Evolutionary conservation across 148 eudicot genomes (phyloP).

Genomic region (Euryodendron excelsum): DNA sequence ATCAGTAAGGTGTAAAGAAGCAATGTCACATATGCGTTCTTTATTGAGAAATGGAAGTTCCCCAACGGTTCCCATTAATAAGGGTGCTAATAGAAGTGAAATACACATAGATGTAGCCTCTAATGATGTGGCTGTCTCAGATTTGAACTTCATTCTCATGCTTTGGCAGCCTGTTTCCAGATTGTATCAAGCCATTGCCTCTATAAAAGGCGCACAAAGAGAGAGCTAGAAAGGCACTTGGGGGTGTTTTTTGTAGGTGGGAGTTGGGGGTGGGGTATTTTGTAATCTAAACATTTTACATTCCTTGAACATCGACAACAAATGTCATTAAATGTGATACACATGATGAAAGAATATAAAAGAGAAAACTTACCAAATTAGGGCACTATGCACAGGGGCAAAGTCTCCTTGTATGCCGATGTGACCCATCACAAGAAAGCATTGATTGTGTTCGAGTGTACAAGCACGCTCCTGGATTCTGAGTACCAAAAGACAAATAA

Average conservation of each 20-base stretch:
- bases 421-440: slow-evolving; percentile 81
- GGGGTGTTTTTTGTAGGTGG: too few species aligned
- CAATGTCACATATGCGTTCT: neutral
- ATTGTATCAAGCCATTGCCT: neutral
- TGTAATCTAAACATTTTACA: too few species aligned
- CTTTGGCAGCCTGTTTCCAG: neutral
- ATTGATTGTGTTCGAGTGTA: slow-evolving; percentile 59
- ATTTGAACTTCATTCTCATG: neutral
- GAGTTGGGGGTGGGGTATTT: too few species aligned
- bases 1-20: neutral
- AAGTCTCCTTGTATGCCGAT: slow-evolving; percentile 86
- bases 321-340: too few species aligned
- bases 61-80: neutral
- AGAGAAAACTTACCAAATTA: slow-evolving; percentile 18
- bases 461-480: slow-evolving; percentile 96
- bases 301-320: too few species aligned
- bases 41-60: neutral
- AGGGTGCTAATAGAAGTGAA: neutral
- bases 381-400: slow-evolving; percentile 82
- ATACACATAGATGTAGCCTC: neutral
- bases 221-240: neutral
- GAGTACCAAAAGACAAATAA: slow-evolving; percentile 20
- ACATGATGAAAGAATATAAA: neutral
- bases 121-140: neutral
- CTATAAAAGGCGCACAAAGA: neutral